phyloP scores from a whole-genome alignment of 179 eudicot species.

The Beta corolliflora region DNA sequence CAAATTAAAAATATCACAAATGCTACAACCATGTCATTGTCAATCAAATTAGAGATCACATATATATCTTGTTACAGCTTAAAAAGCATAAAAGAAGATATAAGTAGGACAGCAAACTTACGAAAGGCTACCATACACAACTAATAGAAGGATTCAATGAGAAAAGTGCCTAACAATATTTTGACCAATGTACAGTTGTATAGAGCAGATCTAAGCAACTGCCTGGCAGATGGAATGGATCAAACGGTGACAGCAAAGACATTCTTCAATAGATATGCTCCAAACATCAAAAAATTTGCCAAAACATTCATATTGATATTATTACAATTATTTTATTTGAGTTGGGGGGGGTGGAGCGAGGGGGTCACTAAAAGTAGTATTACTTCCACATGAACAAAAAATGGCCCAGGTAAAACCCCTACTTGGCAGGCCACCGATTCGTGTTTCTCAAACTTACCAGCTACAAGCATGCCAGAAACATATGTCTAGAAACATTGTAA shows the following conservation, averaged over 20 bases:
- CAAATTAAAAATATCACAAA: background rate
- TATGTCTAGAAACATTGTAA: background rate
- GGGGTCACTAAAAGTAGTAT: too few relatives aligned
- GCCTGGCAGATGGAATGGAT: too few relatives aligned
- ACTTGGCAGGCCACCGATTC: background rate
- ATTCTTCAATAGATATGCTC: background rate
- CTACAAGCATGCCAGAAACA: background rate
- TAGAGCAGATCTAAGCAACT: background rate
- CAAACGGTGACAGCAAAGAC: background rate
- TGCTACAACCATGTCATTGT: background rate
- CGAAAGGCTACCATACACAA: background rate
- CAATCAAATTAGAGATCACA: background rate
- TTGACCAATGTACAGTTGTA: background rate
- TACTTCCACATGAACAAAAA: too few relatives aligned
- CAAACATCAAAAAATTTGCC: background rate
- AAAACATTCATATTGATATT: background rate
- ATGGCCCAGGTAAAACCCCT: background rate
- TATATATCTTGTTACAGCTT: background rate
- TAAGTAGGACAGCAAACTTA: background rate
- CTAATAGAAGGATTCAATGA: background rate
- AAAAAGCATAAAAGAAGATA: background rate
- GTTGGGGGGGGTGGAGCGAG: too few relatives aligned
- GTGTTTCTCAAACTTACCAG: background rate
- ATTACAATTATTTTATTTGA: too few relatives aligned
- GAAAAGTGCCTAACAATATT: background rate